Conservation (phyloP, 805 yeast species). For the Candida boleticola region DNA sequence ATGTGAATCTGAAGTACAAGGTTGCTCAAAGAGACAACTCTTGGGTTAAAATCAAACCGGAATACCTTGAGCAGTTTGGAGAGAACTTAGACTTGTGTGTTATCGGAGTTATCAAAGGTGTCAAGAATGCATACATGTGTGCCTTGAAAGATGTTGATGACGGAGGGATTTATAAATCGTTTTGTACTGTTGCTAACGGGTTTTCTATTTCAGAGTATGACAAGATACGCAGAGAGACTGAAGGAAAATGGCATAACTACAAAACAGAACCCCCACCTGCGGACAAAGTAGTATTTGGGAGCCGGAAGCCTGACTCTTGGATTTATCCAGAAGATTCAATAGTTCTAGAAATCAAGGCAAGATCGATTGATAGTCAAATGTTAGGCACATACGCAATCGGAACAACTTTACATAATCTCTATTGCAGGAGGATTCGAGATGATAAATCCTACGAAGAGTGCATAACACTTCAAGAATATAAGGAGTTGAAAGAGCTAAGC, state of each 20-base stretch:
- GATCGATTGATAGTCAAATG: constrained; percentile 56
- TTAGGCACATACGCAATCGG: constrained; percentile 56
- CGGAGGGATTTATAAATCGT: constrained; percentile 52
- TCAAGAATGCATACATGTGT: constrained; percentile 70
- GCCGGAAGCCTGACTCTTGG: constrained; percentile 68
- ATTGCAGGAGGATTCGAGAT: constrained; percentile 61
- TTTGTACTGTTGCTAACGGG: constrained; percentile 85
- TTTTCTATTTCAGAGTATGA: constrained; percentile 62
- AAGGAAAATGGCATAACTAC: constrained; percentile 58
- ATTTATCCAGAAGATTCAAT: constrained; percentile 74
- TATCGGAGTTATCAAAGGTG: constrained; percentile 74
- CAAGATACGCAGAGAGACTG: constrained; percentile 53
- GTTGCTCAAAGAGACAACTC: constrained; percentile 58
- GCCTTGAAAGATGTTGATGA: constrained; percentile 54
- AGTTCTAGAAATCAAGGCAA: constrained; percentile 79
- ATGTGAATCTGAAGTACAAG: constrained; percentile 53
- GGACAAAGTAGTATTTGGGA: constrained; percentile 47
- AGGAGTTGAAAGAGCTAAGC: constrained; percentile 30
- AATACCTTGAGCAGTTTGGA: constrained; percentile 80
- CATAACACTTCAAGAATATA: constrained; percentile 55
- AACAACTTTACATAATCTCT: constrained; percentile 72
- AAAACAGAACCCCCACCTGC: constrained; percentile 41
- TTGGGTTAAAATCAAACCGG: constrained; percentile 95
- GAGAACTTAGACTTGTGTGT: constrained; percentile 79
- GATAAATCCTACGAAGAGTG: constrained; percentile 65